Base-by-base conservation (phyloP, 2,329 filamentous ascomycete genomes). In the Leptographium flavum region DNA sequence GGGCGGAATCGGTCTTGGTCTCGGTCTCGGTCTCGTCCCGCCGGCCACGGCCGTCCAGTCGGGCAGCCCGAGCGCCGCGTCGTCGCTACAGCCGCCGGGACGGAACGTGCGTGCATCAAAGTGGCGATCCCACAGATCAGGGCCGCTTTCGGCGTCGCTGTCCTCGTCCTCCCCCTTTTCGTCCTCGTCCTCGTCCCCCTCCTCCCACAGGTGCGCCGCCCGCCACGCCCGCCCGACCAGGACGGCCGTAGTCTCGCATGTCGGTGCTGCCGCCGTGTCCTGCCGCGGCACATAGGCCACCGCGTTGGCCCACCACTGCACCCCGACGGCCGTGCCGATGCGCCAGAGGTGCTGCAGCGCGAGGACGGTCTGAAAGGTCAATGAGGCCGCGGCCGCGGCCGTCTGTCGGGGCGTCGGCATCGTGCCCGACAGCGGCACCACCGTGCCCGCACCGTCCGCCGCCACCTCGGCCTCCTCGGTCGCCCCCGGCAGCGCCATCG, bases 271-370 rank as follows among this genome's bases (percentile, higher is more conserved):
- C 21, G 27, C 14, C 31, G 19, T 4, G 30, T 5, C 21, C 17
- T 53, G 35, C 38, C 56, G 57, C 2, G 79, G 70, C 46, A 94
- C 71, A 57, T 87, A 94, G 0, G 80, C 86, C 40, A 94, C 76
- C 2, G 74, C 82, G 49, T 79, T 81, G 5, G 74, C 73, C 82
- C 85, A 94, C 68, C 77, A 81, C 46, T 76, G 69, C 3, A 93
- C 79, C 45, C 76, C 67, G 68, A 82, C 81, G 35, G 81, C 80
- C 37, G 69, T 60, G 1, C 80, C 88, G 43, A 98, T 81, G 33
- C 90, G 78, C 78, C 82, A 88, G 22, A 96, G 73, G 60, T 96
- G 90, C 60, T 98, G 92, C 13, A 96, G 68, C 1, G 87, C 76
- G 5, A 98, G 69, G 0, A 75, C 66, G 6, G 81, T 69, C 57